Evolutionary conservation across 2,329 filamentous ascomycete genomes (phyloP).

Genomic region (Arthrobotrys entomopaga): DNA sequence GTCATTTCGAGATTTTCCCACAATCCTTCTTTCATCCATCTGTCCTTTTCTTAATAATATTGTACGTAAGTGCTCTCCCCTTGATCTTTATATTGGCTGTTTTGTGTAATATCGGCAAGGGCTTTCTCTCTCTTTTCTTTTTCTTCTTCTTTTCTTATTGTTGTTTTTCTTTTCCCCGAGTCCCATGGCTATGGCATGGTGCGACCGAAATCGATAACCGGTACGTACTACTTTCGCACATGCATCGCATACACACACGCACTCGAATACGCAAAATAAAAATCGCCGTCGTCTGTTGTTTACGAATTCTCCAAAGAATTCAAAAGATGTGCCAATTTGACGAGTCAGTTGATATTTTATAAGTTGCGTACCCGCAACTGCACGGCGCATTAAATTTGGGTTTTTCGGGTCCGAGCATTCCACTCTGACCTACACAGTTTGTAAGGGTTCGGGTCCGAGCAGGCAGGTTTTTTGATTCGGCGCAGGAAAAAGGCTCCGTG

Average conservation of each 20-base stretch:
- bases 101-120: background rate
- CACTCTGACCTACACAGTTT: background rate
- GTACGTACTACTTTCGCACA: too few relatives aligned
- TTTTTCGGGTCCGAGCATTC: conserved; percentile 41
- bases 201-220: background rate
- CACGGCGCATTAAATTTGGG: conserved; percentile 21
- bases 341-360: conserved; percentile 27
- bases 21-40: conserved; percentile 1
- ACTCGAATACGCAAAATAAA: too few relatives aligned
- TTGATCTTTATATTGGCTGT: background rate
- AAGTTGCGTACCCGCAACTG: conserved; percentile 46
- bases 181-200: background rate
- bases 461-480: background rate
- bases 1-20: background rate
- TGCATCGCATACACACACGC: too few relatives aligned
- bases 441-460: conserved; percentile 1
- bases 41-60: conserved; percentile 24
- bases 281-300: conserved; percentile 14
- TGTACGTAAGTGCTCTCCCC: conserved; percentile 24
- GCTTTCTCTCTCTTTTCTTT: too few relatives aligned
- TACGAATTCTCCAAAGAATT: conserved; percentile 13
- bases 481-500: background rate
- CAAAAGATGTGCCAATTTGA: background rate
- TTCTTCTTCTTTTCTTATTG: too few relatives aligned
- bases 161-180: too few relatives aligned